A percentile compares a stretch with the other conserved stretches of the same genome.
Conservation (phyloP, 2,329 filamentous ascomycete species). For the Xylariaceae sp. region DNA sequence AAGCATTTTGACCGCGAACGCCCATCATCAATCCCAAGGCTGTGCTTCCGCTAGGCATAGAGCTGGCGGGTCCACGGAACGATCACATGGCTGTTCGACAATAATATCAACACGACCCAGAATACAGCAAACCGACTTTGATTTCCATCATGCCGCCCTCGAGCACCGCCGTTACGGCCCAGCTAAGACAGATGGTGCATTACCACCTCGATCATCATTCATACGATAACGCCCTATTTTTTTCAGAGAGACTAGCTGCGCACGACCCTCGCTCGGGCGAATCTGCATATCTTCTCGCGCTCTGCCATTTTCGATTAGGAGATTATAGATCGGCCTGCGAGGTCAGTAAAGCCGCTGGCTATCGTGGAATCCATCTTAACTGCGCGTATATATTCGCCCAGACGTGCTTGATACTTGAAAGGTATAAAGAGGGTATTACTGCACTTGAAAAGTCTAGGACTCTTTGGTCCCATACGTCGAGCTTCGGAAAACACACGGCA, state of each 20-base stretch:
- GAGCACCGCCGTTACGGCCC: slow-evolving; percentile 45
- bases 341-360: slow-evolving; percentile 65
- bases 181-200: slow-evolving; percentile 57
- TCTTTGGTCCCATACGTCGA: slow-evolving; percentile 71
- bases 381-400: slow-evolving; percentile 92
- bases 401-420: slow-evolving; percentile 74
- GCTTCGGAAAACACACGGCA: slow-evolving; percentile 79
- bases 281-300: slow-evolving; percentile 74
- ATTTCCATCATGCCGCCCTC: slow-evolving; percentile 49
- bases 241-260: slow-evolving; percentile 79
- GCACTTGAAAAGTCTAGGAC: slow-evolving; percentile 77
- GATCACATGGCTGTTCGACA: slow-evolving; percentile 36
- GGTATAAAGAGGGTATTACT: slow-evolving; percentile 73
- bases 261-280: slow-evolving; percentile 80
- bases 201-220: slow-evolving; percentile 86
- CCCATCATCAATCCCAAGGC: slow-evolving; percentile 1
- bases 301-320: slow-evolving; percentile 79
- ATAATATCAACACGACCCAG: slow-evolving; percentile 19
- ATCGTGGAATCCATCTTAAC: slow-evolving; percentile 71
- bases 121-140: slow-evolving; percentile 13
- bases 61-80: slow-evolving; percentile 17
- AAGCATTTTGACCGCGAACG: background rate
- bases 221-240: slow-evolving; percentile 86
- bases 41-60: slow-evolving; percentile 10
- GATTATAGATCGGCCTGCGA: slow-evolving; percentile 85